Evolutionary conservation across 2,329 filamentous ascomycete genomes (phyloP).

Genomic region (Cladophialophora bantiana): DNA sequence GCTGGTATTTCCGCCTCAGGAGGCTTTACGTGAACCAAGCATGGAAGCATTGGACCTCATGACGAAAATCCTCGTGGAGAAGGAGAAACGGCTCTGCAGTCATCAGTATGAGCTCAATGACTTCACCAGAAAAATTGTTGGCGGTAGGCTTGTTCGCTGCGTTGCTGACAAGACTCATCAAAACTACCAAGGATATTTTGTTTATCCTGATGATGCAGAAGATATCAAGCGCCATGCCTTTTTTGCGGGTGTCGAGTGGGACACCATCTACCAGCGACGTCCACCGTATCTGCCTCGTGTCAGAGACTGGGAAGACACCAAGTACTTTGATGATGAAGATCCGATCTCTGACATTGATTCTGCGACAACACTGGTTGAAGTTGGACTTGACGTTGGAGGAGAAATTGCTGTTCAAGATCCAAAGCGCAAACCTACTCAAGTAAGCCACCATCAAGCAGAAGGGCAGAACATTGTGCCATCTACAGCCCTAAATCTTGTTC

Average conservation of each 20-base stretch:
- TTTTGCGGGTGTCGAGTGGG: slow-evolving; percentile 82
- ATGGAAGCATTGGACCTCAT: slow-evolving; percentile 79
- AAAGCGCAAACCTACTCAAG: slow-evolving; percentile 16
- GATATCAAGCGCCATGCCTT: slow-evolving; percentile 91
- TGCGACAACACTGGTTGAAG: slow-evolving; percentile 46
- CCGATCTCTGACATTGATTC: slow-evolving; percentile 69
- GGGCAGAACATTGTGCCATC: slow-evolving; percentile 40
- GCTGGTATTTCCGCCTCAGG: slow-evolving; percentile 72
- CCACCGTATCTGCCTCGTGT: slow-evolving; percentile 85
- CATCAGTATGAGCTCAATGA: slow-evolving; percentile 76
- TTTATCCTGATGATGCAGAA: slow-evolving; percentile 82
- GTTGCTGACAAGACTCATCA: slow-evolving; percentile 44
- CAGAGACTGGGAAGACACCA: slow-evolving; percentile 72
- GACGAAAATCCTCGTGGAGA: slow-evolving; percentile 72
- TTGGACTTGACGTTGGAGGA: slow-evolving; percentile 49
- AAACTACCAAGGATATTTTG: slow-evolving; percentile 64
- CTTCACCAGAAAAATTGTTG: slow-evolving; percentile 40
- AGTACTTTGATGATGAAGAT: slow-evolving; percentile 88
- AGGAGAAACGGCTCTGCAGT: slow-evolving; percentile 77
- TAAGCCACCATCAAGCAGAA: slow-evolving; percentile 39
- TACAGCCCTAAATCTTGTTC: slow-evolving; percentile 24
- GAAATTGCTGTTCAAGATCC: slow-evolving; percentile 13
- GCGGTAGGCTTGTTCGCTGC: slow-evolving; percentile 36
- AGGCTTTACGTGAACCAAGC: slow-evolving; percentile 51
- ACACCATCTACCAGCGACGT: slow-evolving; percentile 69